Conservation (phyloP, 2,329 filamentous ascomycete genomes). For the Epichloe typhina region DNA sequence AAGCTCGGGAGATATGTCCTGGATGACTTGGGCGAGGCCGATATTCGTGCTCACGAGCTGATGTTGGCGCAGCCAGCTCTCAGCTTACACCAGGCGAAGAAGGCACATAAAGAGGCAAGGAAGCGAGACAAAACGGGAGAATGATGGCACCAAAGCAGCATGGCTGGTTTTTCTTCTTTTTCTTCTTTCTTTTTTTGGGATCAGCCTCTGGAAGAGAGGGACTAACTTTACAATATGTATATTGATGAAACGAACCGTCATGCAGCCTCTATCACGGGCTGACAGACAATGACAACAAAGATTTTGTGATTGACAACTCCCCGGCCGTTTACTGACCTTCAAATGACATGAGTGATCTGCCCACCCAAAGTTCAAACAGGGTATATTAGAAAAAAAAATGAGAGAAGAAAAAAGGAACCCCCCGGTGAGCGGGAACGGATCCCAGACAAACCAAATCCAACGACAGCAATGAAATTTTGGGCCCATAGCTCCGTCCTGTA, state of each 20-base stretch:
- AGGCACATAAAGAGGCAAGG: slow-evolving; percentile 47
- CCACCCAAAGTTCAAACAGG: slow-evolving; percentile 5
- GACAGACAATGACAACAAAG: background rate
- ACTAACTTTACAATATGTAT: background rate
- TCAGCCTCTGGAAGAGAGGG: background rate
- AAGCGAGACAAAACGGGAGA: slow-evolving; percentile 26
- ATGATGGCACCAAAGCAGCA: background rate
- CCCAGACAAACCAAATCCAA: background rate
- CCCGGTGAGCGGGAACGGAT: background rate
- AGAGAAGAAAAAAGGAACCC: background rate
- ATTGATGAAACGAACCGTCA: background rate
- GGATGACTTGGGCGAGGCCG: slow-evolving; percentile 56
- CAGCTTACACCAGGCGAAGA: slow-evolving; percentile 58
- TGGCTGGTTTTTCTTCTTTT: too few relatives aligned
- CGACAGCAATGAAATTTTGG: background rate
- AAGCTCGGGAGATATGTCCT: slow-evolving; percentile 64
- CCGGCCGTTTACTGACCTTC: background rate
- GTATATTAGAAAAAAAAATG: slow-evolving; percentile 7
- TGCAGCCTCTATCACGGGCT: background rate
- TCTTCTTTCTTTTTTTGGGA: too few relatives aligned
- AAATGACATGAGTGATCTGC: background rate
- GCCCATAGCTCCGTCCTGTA: background rate
- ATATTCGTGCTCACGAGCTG: slow-evolving; percentile 36
- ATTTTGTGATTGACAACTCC: background rate
- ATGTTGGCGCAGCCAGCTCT: slow-evolving; percentile 32